These are phyloP conservation scores for Bifiguratus adelaidae DNA, from an alignment of 192 early-diverging fungal species.

Conservation along the genomic window DNA sequence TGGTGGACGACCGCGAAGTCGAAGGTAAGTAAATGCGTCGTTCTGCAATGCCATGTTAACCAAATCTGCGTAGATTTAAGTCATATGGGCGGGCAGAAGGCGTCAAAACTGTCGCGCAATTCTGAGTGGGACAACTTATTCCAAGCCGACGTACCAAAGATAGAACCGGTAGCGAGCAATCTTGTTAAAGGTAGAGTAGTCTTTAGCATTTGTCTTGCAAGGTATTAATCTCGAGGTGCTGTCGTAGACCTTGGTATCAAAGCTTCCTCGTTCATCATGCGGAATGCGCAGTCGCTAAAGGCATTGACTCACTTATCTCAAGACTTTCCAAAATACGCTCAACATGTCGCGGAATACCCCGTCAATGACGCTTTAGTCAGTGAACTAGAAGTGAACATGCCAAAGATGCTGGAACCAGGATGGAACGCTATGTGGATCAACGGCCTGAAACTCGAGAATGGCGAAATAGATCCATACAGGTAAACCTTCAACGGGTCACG, in stretches of 20 bases:
- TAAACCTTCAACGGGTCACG: too few species aligned
- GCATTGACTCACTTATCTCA: slow-evolving; percentile 60
- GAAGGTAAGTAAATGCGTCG: slow-evolving; percentile 11
- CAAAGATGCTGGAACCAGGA: slow-evolving; percentile 5
- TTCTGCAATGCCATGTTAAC: too few species aligned
- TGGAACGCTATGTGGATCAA: slow-evolving; percentile 49
- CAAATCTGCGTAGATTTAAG: too few species aligned
- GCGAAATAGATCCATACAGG: slow-evolving; percentile 56
- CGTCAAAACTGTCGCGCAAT: too few species aligned
- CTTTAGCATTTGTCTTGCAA: too few species aligned
- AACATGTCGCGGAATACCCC: slow-evolving; percentile 45
- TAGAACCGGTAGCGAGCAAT: too few species aligned
- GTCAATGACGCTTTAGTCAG: slow-evolving; percentile 31
- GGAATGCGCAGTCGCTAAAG: slow-evolving; percentile 44
- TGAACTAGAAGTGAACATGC: slow-evolving; percentile 21
- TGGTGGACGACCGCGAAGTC: slow-evolving; percentile 82
- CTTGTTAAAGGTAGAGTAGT: too few species aligned
- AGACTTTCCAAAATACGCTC: slow-evolving; percentile 85
- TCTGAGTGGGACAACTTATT: too few species aligned
- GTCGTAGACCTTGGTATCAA: slow-evolving; percentile 49
- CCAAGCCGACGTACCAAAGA: too few species aligned
- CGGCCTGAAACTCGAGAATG: slow-evolving; percentile 39
- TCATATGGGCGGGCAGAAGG: too few species aligned
- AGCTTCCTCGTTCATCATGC: slow-evolving; percentile 60
- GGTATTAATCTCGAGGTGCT: neutral